Evolutionary conservation across 176 grass and related monocot species (phyloP).

Genomic region (Carex kokanica): DNA sequence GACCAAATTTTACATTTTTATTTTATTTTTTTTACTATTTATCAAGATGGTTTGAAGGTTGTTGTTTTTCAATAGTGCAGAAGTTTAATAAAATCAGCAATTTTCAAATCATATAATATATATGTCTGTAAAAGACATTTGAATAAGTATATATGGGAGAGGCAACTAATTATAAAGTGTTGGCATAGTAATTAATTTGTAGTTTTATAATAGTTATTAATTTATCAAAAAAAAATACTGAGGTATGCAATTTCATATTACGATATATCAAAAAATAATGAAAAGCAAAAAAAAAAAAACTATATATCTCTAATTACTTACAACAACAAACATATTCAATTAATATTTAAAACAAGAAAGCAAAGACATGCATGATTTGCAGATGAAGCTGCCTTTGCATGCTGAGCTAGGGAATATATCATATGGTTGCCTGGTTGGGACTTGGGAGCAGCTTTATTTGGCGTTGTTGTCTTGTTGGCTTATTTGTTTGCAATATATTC

Average conservation of each 20-base stretch:
- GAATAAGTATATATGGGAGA: background rate
- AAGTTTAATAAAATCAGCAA: too few species aligned
- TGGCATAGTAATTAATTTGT: background rate
- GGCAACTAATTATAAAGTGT: background rate
- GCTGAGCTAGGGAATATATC: constrained; percentile 14
- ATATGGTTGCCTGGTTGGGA: background rate
- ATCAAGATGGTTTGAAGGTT: too few species aligned
- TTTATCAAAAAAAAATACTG: background rate
- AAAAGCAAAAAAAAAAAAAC: background rate
- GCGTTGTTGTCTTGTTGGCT: constrained; percentile 14
- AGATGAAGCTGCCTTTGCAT: constrained; percentile 13
- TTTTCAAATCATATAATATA: too few species aligned
- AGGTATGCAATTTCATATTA: background rate
- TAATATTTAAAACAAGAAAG: background rate
- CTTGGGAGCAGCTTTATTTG: background rate
- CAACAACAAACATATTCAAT: background rate
- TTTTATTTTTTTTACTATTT: too few species aligned
- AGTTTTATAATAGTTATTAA: background rate
- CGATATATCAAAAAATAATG: background rate
- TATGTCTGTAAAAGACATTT: background rate
- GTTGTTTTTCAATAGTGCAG: too few species aligned
- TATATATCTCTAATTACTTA: background rate
- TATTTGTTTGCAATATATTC: background rate
- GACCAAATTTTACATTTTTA: too few species aligned
- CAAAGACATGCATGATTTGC: constrained; percentile 5